Evolutionary conservation across 2,329 filamentous ascomycete species (phyloP).

Genomic region (Mariannaea sp.): DNA sequence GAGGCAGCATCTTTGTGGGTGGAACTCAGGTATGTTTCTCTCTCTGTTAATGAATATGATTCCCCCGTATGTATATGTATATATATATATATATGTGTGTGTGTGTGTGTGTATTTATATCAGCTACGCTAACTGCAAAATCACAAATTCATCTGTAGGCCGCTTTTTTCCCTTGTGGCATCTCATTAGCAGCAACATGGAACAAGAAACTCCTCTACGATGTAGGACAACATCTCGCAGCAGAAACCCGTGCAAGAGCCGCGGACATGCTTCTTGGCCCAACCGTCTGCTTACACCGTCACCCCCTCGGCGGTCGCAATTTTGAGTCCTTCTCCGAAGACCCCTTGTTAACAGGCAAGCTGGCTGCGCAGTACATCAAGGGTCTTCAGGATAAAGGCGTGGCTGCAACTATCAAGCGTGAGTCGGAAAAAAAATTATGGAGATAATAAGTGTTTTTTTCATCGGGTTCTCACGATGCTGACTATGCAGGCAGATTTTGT

Average conservation of each 20-base stretch:
- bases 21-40: constrained; percentile 59
- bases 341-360: constrained; percentile 73
- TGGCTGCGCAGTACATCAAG: constrained; percentile 73
- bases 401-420: constrained; percentile 78
- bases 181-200: constrained; percentile 80
- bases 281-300: constrained; percentile 81
- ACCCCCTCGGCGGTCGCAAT: constrained; percentile 81
- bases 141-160: too few relatives aligned
- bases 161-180: constrained; percentile 78
- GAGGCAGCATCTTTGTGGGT: constrained; percentile 70
- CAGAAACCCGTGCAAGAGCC: constrained; percentile 74
- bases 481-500: constrained; percentile 58
- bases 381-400: constrained; percentile 76
- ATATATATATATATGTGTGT: too few relatives aligned
- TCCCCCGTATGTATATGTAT: too few relatives aligned
- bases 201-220: constrained; percentile 71
- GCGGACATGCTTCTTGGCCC: constrained; percentile 76
- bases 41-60: too few relatives aligned
- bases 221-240: constrained; percentile 71
- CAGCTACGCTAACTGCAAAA: background rate
- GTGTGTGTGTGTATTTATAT: background rate
- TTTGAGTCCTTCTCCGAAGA: constrained; percentile 90
- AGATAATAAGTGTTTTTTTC: too few relatives aligned
- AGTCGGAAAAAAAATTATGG: too few relatives aligned
- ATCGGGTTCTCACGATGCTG: background rate